phyloP scores from a whole-genome alignment of 2,329 filamentous ascomycete genomes.

The Fusarium albidum region DNA sequence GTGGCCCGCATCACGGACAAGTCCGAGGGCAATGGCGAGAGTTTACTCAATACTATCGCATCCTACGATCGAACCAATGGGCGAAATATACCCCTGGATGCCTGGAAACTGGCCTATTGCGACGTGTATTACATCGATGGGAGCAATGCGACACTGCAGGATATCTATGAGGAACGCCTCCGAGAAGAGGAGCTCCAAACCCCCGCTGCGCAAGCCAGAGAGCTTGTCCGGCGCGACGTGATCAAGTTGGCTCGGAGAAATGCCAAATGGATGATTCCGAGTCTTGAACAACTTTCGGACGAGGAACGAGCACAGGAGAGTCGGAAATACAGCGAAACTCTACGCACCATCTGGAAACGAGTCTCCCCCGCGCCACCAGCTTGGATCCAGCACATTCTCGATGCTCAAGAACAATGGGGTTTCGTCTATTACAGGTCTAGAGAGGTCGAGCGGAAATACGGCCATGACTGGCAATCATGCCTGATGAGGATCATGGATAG shows the following conservation, averaged over 20 bases:
- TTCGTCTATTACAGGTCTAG: constrained; percentile 28
- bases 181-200: constrained; percentile 25
- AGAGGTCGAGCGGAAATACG: constrained; percentile 9
- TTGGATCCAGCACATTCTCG: constrained; percentile 20
- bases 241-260: constrained; percentile 23
- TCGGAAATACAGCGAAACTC: background rate
- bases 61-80: background rate
- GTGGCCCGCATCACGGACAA: constrained; percentile 8
- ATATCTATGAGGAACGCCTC: constrained; percentile 16
- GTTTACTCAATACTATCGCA: background rate
- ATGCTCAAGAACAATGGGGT: constrained; percentile 16
- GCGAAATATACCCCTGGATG: background rate
- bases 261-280: constrained; percentile 27
- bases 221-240: constrained; percentile 1
- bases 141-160: background rate
- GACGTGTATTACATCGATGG: constrained; percentile 17
- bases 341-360: constrained; percentile 12
- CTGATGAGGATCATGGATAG: background rate
- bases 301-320: constrained; percentile 1
- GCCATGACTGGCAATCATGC: constrained; percentile 9
- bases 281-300: constrained; percentile 4
- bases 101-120: constrained; percentile 26
- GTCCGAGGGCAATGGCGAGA: background rate
- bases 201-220: constrained; percentile 11
- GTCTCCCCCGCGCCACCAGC: constrained; percentile 26